Evolutionary conservation across 176 grass and related monocot species (phyloP).

Genomic region (Triticum monococcum): DNA sequence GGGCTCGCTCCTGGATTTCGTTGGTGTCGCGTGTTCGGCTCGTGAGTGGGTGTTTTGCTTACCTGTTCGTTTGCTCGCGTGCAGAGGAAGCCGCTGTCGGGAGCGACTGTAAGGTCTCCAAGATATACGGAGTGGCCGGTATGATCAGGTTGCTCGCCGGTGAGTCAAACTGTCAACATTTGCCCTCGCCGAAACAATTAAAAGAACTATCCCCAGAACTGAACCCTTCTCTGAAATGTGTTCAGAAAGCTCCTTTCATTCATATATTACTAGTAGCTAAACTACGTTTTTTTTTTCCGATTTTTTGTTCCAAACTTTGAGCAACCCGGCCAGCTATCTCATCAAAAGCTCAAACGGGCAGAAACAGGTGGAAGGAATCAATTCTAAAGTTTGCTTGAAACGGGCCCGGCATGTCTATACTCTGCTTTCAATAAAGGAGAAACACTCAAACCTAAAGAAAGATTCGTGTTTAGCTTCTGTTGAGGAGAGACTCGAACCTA

Average conservation of each 20-base stretch:
- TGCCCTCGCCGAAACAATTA: not conserved
- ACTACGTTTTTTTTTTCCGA: not conserved
- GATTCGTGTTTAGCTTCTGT: not conserved
- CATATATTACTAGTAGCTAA: not conserved
- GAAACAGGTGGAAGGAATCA: not conserved
- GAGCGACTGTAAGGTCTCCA: conserved; percentile 39
- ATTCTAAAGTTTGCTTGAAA: not conserved
- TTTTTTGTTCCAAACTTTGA: not conserved
- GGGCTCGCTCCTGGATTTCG: not conserved
- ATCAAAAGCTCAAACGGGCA: not conserved
- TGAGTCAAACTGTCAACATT: conserved; percentile 24
- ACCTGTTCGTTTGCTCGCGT: conserved; percentile 2
- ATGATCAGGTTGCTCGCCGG: conserved; percentile 35
- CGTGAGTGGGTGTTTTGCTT: conserved; percentile 16
- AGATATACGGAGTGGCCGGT: conserved; percentile 34
- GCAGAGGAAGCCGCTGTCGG: conserved; percentile 45
- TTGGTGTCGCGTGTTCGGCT: not conserved
- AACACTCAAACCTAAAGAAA: not conserved
- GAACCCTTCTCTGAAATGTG: not conserved
- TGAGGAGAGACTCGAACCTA: not conserved
- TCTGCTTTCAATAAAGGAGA: not conserved
- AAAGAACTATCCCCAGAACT: not conserved
- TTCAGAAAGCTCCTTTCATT: not conserved
- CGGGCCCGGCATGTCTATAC: not conserved
- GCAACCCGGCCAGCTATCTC: not conserved